Percentiles rank a stretch among this genome's conserved stretches.
These are phyloP conservation scores for Penicillium pancosmium DNA, from an alignment of 495 filamentous ascomycete genomes.

Conservation along the genomic window DNA sequence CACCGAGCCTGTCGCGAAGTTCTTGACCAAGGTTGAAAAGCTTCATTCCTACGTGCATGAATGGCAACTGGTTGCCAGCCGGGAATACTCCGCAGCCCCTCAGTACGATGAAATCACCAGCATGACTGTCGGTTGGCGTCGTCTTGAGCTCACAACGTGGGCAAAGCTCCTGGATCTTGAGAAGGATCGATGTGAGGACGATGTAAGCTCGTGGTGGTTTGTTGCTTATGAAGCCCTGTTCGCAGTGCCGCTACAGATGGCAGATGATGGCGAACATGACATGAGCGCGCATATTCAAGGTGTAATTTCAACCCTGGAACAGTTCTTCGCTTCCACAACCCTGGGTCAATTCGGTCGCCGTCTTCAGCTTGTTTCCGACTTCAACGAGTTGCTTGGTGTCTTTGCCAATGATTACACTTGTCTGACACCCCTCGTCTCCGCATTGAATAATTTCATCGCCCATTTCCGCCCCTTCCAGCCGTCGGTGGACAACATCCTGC, in stretches of 20 bases:
- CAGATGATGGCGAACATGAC: conserved; percentile 54
- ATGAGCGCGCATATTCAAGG: conserved; percentile 64
- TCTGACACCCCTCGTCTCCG: conserved; percentile 54
- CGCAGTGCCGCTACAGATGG: conserved; percentile 66
- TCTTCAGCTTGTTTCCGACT: conserved; percentile 70
- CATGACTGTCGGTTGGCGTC: conserved; percentile 81
- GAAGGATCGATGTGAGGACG: conserved; percentile 67
- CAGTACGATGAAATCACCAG: conserved; percentile 76
- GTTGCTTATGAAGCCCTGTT: conserved; percentile 88
- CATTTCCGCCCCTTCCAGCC: conserved; percentile 71
- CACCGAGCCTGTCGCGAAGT: conserved; percentile 82
- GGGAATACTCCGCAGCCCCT: conserved; percentile 66
- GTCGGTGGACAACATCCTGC: conserved; percentile 61
- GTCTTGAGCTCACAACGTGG: conserved; percentile 91
- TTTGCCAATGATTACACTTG: conserved; percentile 56
- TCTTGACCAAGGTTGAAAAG: conserved; percentile 81
- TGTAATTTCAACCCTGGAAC: conserved; percentile 69
- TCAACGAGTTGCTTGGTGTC: conserved; percentile 55
- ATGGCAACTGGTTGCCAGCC: conserved; percentile 90
- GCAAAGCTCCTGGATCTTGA: conserved; percentile 86
- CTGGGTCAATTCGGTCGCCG: conserved; percentile 79
- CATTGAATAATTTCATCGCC: conserved; percentile 74
- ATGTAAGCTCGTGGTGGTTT: conserved; percentile 94
- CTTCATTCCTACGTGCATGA: conserved; percentile 81
- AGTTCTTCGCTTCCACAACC: conserved; percentile 72